Percentiles rank a stretch among this genome's conserved stretches.
Conservation (phyloP, 768 basidiomycete species). For the Boletus coccyginus region DNA sequence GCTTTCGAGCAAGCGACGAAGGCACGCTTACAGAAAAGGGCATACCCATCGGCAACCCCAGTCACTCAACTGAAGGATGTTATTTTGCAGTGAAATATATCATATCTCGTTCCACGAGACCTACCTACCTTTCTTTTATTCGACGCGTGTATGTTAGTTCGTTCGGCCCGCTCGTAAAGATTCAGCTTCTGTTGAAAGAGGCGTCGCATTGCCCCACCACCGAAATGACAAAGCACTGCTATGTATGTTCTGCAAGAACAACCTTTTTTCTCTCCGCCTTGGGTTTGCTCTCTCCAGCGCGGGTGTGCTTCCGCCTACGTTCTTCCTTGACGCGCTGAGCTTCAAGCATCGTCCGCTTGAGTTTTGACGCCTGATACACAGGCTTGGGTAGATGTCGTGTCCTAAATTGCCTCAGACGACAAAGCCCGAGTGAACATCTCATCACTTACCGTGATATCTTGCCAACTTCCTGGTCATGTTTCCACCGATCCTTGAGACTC, state of each 20-base stretch:
- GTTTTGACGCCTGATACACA: conserved; percentile 82
- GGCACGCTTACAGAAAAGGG: conserved; percentile 45
- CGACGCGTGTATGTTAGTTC: conserved; percentile 1
- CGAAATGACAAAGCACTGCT: conserved; percentile 18
- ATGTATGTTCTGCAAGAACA: conserved; percentile 73
- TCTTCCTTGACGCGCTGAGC: conserved; percentile 90
- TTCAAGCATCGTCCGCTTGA: conserved; percentile 93
- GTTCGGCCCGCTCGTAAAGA: not conserved
- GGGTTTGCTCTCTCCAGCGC: conserved; percentile 82
- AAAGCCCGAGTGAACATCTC: not conserved
- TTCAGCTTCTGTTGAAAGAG: not conserved
- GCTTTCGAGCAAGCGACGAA: conserved; percentile 67
- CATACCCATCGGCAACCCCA: conserved; percentile 53
- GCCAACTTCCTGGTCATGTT: conserved; percentile 75
- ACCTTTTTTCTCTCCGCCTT: conserved; percentile 89
- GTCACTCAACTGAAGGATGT: conserved; percentile 47
- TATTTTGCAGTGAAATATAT: conserved; percentile 12
- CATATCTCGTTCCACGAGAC: not conserved
- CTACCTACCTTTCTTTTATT: not conserved
- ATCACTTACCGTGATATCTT: conserved; percentile 70
- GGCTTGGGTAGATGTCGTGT: conserved; percentile 84
- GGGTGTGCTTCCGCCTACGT: conserved; percentile 83
- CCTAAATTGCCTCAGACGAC: conserved; percentile 34
- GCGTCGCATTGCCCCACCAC: conserved; percentile 5
- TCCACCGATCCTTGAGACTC: conserved; percentile 86